These are phyloP conservation scores for Ophiostoma sp. DNA, from an alignment of 2,329 filamentous ascomycete genomes.

Conservation along the genomic window DNA sequence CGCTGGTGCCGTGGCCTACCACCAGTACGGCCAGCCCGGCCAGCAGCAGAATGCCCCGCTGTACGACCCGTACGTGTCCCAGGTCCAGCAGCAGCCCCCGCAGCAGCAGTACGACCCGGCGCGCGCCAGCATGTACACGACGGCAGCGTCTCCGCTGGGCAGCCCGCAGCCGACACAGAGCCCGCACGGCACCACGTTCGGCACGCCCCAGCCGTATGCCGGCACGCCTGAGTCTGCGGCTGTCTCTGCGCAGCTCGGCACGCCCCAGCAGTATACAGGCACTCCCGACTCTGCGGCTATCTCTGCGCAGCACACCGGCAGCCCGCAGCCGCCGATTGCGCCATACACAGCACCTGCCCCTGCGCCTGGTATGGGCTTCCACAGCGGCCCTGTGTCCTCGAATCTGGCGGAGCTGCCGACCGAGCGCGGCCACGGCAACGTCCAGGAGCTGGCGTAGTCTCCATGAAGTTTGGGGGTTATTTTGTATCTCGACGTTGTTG, in stretches of 20 bases:
- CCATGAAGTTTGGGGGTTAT: no score
- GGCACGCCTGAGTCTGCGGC: neutral
- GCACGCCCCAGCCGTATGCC: neutral
- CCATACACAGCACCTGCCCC: slow-evolving; percentile 16
- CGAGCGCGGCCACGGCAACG: slow-evolving; percentile 31
- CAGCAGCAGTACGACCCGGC: slow-evolving; percentile 18
- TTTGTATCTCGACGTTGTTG: neutral
- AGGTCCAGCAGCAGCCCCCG: neutral
- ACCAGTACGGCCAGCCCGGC: slow-evolving; percentile 15
- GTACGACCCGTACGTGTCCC: slow-evolving; percentile 16
- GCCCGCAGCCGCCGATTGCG: slow-evolving; percentile 22
- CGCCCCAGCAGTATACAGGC: slow-evolving; percentile 22
- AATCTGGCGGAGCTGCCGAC: slow-evolving; percentile 32
- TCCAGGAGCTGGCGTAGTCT: slow-evolving; percentile 30
- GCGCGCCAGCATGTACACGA: neutral
- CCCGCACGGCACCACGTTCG: neutral
- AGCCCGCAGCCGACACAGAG: slow-evolving; percentile 15
- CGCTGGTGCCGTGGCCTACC: neutral
- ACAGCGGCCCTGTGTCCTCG: slow-evolving; percentile 25
- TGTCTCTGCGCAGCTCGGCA: neutral
- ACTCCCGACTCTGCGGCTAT: slow-evolving; percentile 16
- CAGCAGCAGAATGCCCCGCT: slow-evolving; percentile 15
- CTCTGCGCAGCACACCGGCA: slow-evolving; percentile 1
- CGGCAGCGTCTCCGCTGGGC: neutral
- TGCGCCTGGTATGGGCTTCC: slow-evolving; percentile 24